Conservation (phyloP, 345 rosid genomes). For the Bruguiera gymnorhiza region DNA sequence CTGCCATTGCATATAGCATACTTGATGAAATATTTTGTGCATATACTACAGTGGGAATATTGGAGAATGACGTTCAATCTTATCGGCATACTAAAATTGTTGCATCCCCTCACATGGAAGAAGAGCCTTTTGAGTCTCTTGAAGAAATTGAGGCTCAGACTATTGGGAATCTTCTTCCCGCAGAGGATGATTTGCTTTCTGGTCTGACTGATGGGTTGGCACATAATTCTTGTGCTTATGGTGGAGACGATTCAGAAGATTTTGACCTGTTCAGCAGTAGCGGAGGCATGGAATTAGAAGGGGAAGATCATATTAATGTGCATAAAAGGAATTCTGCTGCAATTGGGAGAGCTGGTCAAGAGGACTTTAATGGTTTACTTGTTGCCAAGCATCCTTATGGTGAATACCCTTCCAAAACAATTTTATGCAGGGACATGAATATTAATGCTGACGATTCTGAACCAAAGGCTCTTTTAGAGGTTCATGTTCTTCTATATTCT, state of each 20-base stretch:
- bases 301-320: constrained; percentile 38
- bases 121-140: constrained; percentile 67
- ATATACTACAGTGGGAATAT: constrained; percentile 52
- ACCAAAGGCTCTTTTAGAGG: constrained; percentile 77
- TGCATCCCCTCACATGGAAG: constrained; percentile 49
- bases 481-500: constrained; percentile 21
- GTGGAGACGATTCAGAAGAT: constrained; percentile 64
- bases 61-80: constrained; percentile 40
- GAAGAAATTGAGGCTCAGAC: constrained; percentile 91
- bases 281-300: constrained; percentile 88
- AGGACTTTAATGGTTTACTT: constrained; percentile 44
- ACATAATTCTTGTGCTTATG: constrained; percentile 21
- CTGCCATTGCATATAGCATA: neutral
- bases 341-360: constrained; percentile 36
- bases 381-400: constrained; percentile 58
- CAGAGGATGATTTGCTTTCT: constrained; percentile 87
- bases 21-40: constrained; percentile 5
- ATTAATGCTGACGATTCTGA: constrained; percentile 77
- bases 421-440: constrained; percentile 73
- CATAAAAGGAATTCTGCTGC: constrained; percentile 30
- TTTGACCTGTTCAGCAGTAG: constrained; percentile 83
- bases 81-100: constrained; percentile 37
- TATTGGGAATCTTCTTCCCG: constrained; percentile 90
- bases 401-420: constrained; percentile 76
- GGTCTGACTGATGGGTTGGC: constrained; percentile 72